A percentile compares a stretch with the other conserved stretches of the same genome.
phyloP scores from a whole-genome alignment of 2,329 filamentous ascomycete genomes.

The Coniochaeta sp. region DNA sequence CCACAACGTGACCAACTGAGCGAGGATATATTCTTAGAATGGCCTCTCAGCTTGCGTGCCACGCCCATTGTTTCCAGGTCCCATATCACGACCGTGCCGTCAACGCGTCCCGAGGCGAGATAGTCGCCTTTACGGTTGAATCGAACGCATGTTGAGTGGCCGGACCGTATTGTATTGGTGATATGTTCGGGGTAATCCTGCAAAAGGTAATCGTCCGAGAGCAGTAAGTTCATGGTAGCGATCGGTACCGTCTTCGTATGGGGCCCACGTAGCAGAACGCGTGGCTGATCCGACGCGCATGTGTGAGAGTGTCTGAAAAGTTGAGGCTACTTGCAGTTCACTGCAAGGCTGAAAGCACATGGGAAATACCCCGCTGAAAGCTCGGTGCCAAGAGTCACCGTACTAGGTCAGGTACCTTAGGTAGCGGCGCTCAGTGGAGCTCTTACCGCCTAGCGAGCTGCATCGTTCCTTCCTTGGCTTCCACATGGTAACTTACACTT shows the following conservation, averaged over 20 bases:
- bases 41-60: constrained; percentile 85
- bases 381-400: too few species aligned
- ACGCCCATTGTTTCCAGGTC: constrained; percentile 97
- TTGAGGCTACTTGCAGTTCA: neutral
- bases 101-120: constrained; percentile 85
- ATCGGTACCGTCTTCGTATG: neutral
- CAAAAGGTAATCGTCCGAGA: constrained; percentile 56
- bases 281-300: neutral
- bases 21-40: constrained; percentile 89
- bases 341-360: constrained; percentile 10
- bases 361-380: neutral
- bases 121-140: constrained; percentile 95
- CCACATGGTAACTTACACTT: neutral
- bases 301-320: neutral
- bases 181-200: constrained; percentile 88
- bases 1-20: constrained; percentile 93
- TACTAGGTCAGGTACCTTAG: too few species aligned
- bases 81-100: constrained; percentile 93
- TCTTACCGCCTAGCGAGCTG: neutral
- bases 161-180: constrained; percentile 73
- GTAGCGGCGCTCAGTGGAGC: neutral
- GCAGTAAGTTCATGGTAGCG: constrained; percentile 46
- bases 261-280: neutral
- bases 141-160: constrained; percentile 60
- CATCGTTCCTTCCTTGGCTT: neutral